phyloP scores from a whole-genome alignment of 106 monocot species.

The Acorus gramineus region DNA sequence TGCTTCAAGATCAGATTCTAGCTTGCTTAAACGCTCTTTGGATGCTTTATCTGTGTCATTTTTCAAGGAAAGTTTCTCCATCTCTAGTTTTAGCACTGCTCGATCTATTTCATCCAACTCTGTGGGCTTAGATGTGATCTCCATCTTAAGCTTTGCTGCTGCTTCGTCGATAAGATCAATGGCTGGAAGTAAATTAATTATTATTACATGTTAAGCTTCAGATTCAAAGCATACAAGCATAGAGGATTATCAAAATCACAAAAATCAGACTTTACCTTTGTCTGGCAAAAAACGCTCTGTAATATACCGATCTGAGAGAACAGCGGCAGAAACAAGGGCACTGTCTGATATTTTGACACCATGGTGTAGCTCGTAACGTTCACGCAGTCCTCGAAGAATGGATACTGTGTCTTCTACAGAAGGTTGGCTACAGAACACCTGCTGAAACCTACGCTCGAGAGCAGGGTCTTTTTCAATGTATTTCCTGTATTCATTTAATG shows the following conservation, averaged over 20 bases:
- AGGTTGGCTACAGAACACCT: constrained; percentile 79
- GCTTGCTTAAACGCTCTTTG: constrained; percentile 70
- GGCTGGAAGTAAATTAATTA: constrained; percentile 24
- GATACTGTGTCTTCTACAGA: constrained; percentile 82
- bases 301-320: constrained; percentile 74
- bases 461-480: constrained; percentile 92
- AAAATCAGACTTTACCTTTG: constrained; percentile 39
- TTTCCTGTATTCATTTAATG: constrained; percentile 79
- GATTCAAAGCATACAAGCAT: too few species aligned
- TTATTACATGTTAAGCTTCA: too few species aligned
- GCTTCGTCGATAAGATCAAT: constrained; percentile 94
- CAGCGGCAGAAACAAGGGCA: constrained; percentile 70
- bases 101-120: constrained; percentile 93
- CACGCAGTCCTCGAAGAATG: constrained; percentile 76
- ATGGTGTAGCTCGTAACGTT: constrained; percentile 84
- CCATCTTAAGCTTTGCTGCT: constrained; percentile 91
- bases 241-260: too few species aligned
- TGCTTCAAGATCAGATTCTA: constrained; percentile 58
- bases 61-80: constrained; percentile 94
- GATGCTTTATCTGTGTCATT: constrained; percentile 88
- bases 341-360: constrained; percentile 86
- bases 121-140: constrained; percentile 91
- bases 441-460: constrained; percentile 79
- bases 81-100: constrained; percentile 86
- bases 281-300: constrained; percentile 81